Percentiles rank a stretch among this genome's conserved stretches.
phyloP scores from a whole-genome alignment of 768 basidiomycete genomes.

The Hemileccinum rubropunctum region DNA sequence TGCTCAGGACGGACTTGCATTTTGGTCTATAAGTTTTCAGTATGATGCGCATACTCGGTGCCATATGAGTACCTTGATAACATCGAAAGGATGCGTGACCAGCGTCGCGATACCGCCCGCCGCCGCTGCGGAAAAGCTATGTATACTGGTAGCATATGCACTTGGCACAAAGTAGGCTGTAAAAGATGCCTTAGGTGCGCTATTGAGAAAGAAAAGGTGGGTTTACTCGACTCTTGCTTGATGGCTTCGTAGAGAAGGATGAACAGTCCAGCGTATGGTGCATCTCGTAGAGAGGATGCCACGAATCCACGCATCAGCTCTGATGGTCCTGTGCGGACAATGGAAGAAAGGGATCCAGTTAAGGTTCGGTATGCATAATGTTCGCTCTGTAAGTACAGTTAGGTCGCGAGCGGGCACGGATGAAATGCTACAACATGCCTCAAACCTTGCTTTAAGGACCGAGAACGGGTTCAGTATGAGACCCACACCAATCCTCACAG shows the following conservation, averaged over 20 bases:
- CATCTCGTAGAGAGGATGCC: slow-evolving; percentile 89
- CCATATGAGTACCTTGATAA: slow-evolving; percentile 70
- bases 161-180: slow-evolving; percentile 42
- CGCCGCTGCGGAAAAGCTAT: slow-evolving; percentile 67
- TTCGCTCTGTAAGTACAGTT: slow-evolving; percentile 54
- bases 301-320: slow-evolving; percentile 84
- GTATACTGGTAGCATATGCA: slow-evolving; percentile 49
- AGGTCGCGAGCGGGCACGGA: neutral
- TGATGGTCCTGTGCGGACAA: slow-evolving; percentile 68
- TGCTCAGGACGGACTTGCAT: slow-evolving; percentile 86
- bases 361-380: slow-evolving; percentile 70
- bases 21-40: slow-evolving; percentile 60
- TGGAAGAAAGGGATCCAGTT: slow-evolving; percentile 52
- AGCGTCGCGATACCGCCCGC: slow-evolving; percentile 85
- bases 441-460: slow-evolving; percentile 88
- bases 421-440: slow-evolving; percentile 49
- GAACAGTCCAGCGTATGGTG: slow-evolving; percentile 91
- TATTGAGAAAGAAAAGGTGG: neutral
- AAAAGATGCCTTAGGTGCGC: slow-evolving; percentile 3
- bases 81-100: slow-evolving; percentile 90
- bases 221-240: slow-evolving; percentile 69
- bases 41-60: neutral
- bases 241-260: slow-evolving; percentile 85
- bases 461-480: slow-evolving; percentile 88
- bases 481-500: slow-evolving; percentile 76